phyloP scores from a whole-genome alignment of 2,329 filamentous ascomycete genomes.

The Knoxdaviesia capensis region DNA sequence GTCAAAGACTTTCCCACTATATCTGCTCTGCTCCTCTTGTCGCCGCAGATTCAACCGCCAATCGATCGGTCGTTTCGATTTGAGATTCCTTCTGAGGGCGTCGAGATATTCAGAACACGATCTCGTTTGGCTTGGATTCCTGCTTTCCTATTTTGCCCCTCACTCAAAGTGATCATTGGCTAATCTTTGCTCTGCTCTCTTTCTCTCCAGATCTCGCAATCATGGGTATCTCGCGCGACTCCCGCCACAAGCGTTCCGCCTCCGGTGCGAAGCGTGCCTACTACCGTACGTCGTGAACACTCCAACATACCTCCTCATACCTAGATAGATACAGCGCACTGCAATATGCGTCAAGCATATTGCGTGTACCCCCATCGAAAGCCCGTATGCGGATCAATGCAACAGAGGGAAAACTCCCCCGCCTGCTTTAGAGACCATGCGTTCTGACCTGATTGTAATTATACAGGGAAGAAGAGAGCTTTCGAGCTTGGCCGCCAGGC shows the following conservation, averaged over 20 bases:
- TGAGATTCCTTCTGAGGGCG: neutral
- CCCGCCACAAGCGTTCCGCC: constrained; percentile 98
- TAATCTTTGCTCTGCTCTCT: constrained; percentile 8
- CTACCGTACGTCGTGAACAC: constrained; percentile 56
- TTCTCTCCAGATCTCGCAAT: constrained; percentile 46
- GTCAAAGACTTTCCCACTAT: neutral
- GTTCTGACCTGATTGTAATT: constrained; percentile 46
- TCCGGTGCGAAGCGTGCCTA: constrained; percentile 93
- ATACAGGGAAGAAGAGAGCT: constrained; percentile 81
- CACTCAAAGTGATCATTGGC: neutral
- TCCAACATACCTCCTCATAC: constrained; percentile 13
- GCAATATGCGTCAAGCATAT: no score
- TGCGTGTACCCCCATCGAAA: constrained; percentile 25
- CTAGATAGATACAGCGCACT: no score
- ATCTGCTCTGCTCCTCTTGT: neutral
- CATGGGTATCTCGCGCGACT: constrained; percentile 99
- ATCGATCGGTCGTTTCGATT: neutral
- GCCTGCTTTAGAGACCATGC: constrained; percentile 27
- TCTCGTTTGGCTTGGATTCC: neutral
- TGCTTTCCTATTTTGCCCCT: neutral
- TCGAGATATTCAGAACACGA: neutral
- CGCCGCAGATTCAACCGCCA: no score
- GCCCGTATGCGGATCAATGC: constrained; percentile 34
- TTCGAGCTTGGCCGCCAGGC: constrained; percentile 99
- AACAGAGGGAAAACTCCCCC: constrained; percentile 5